Conservation (phyloP, 495 filamentous ascomycete genomes). For the Daldinia bambusicola region DNA sequence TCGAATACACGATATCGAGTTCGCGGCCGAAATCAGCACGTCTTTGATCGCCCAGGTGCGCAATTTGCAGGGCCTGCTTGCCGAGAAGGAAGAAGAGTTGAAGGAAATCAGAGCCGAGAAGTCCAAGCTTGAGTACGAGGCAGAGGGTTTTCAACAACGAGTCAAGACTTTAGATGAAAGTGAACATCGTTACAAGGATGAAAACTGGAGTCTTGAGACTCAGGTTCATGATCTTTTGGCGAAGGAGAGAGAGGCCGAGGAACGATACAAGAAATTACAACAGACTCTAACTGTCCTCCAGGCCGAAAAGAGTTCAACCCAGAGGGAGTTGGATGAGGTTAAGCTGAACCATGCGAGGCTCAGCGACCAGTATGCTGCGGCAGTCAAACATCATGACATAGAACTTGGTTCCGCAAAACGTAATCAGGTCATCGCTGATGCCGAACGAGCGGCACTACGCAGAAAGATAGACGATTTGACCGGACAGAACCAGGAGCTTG, state of each 20-base stretch:
- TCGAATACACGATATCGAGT: conserved; percentile 92
- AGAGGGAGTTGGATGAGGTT: conserved; percentile 89
- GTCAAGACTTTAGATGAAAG: conserved; percentile 87
- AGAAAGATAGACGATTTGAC: conserved; percentile 86
- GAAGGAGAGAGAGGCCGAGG: conserved; percentile 72
- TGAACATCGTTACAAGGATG: conserved; percentile 94
- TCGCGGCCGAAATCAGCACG: conserved; percentile 93
- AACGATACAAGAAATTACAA: conserved; percentile 81
- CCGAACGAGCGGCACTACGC: conserved; percentile 77
- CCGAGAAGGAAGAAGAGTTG: conserved; percentile 86
- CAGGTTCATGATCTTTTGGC: conserved; percentile 83
- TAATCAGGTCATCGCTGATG: conserved; percentile 75
- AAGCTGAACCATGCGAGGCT: conserved; percentile 80
- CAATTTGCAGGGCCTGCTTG: conserved; percentile 81
- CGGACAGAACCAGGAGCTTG: conserved; percentile 88
- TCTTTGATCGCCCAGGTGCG: conserved; percentile 90
- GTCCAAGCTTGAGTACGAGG: conserved; percentile 81
- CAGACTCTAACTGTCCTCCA: conserved; percentile 73
- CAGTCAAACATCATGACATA: conserved; percentile 85
- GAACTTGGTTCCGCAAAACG: conserved; percentile 83
- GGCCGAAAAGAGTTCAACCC: conserved; percentile 77
- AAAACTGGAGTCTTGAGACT: conserved; percentile 96
- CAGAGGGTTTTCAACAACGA: conserved; percentile 79
- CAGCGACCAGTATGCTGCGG: conserved; percentile 76
- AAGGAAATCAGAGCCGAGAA: conserved; percentile 78